Percentiles rank a stretch among this genome's conserved stretches.
Evolutionary conservation across 2,329 filamentous ascomycete genomes (phyloP).

Genomic region (Fusarium sp.): DNA sequence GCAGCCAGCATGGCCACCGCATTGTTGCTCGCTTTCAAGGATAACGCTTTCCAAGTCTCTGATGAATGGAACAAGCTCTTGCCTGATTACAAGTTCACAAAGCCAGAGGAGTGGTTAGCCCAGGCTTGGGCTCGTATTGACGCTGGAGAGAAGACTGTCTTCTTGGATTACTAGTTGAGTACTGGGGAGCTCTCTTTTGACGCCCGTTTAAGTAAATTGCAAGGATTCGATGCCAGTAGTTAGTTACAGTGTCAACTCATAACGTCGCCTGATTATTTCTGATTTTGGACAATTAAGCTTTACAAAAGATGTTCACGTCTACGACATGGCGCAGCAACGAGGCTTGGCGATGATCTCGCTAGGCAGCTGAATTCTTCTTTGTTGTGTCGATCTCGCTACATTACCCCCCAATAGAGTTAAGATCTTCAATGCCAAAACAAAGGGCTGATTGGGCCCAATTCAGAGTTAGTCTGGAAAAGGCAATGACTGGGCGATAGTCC

Average conservation of each 20-base stretch:
- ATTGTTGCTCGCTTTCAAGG: conserved; percentile 21
- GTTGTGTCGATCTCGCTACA: background rate
- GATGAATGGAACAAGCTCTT: conserved; percentile 59
- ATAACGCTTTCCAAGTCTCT: conserved; percentile 51
- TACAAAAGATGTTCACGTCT: background rate
- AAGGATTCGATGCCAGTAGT: too few species aligned
- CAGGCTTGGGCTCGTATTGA: conserved; percentile 46
- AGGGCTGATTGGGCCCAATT: background rate
- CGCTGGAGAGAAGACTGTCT: conserved; percentile 12
- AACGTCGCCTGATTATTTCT: background rate
- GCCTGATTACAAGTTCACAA: conserved; percentile 58
- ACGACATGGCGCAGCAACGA: background rate
- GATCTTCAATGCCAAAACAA: background rate
- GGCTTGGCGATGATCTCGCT: background rate
- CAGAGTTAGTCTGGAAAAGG: background rate
- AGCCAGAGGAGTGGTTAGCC: conserved; percentile 57
- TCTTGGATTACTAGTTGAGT: background rate
- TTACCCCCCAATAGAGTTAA: background rate
- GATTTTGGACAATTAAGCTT: background rate
- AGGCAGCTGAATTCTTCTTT: background rate
- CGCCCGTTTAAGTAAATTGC: too few species aligned
- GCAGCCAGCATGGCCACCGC: background rate
- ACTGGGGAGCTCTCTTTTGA: too few species aligned
- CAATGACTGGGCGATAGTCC: background rate
- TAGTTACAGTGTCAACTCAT: too few species aligned